These are phyloP conservation scores for Cyberlindnera euphorbiae DNA, from an alignment of 805 yeast species.

Conservation along the genomic window DNA sequence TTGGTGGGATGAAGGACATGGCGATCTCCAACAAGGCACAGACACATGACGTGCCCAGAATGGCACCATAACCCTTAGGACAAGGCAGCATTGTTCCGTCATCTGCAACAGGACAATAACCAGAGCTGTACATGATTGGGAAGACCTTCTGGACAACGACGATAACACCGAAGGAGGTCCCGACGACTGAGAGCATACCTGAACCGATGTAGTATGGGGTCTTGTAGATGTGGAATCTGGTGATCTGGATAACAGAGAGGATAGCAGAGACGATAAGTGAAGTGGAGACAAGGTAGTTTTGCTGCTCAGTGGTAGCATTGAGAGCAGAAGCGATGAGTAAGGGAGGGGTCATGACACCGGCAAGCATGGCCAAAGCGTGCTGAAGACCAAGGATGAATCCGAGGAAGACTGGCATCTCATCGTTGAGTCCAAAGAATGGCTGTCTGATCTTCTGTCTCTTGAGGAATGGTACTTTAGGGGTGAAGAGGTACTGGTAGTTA, in stretches of 20 bases:
- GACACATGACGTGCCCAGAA: constrained; percentile 70
- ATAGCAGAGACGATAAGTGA: constrained; percentile 68
- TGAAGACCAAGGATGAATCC: constrained; percentile 80
- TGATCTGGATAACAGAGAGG: constrained; percentile 69
- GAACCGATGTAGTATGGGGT: constrained; percentile 86
- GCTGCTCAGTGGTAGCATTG: constrained; percentile 44
- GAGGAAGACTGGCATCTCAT: constrained; percentile 72
- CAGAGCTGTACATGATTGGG: constrained; percentile 73
- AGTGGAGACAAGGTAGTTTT: constrained; percentile 68
- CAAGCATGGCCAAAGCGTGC: constrained; percentile 86
- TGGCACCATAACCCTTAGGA: constrained; percentile 85
- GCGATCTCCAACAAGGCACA: constrained; percentile 72
- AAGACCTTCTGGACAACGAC: constrained; percentile 72
- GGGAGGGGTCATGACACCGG: constrained; percentile 86
- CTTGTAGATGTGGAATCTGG: constrained; percentile 69
- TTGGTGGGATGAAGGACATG: constrained; percentile 75
- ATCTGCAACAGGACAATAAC: constrained; percentile 56
- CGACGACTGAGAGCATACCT: constrained; percentile 84
- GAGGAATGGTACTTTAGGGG: constrained; percentile 73
- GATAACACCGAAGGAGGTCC: constrained; percentile 86
- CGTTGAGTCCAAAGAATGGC: constrained; percentile 79
- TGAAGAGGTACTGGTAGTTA: constrained; percentile 73
- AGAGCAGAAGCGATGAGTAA: constrained; percentile 63
- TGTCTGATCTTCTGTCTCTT: constrained; percentile 43
- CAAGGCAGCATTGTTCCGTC: constrained; percentile 73